Base-by-base conservation (phyloP, 495 filamentous ascomycete genomes). In the Penicillium simplicissimum region DNA sequence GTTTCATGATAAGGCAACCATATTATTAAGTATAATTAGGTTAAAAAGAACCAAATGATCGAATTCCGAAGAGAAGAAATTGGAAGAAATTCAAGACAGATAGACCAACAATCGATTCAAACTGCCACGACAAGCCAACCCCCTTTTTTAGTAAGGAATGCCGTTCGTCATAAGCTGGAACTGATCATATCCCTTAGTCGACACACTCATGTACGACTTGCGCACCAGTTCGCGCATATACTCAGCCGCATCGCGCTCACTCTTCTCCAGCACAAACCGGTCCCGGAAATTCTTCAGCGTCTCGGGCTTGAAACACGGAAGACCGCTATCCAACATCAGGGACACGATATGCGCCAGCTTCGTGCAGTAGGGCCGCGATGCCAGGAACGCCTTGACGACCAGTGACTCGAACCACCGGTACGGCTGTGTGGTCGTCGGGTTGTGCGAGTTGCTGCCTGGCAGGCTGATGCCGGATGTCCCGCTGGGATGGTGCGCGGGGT, bases 271-370 rank as follows among this genome's bases (percentile, higher is more conserved):
- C 55, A 96, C 94, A 68, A 99, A 98, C 13, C 96, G 83, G 62
- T 97, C 92, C 64, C 86, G 89, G 77, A 99, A 96, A 74, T 96
- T 89, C 68, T 89, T 86, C 23, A 99, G 87, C 0, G 92, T 96
- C 70, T 97, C 92, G 0, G 95, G 93, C 74, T 98, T 99, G 84
- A 99, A 99, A 75, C 96, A 99, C 1, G 96, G 96, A 67, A 99
- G 75, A 40, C 95, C 95, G 69, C 90, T 95, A 65, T 97, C 95
- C 73, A 98, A 85, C 96, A 99, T 99, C 61, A 96, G 79, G 36
- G 91, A 78, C 15, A 99, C 93, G 65, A 97, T 89, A 70, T 96
- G 90, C 43, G 86, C 84, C 45, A 99, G 80, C 78, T 96, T 93
- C 64, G 92, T 88, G 43, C 85, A 84, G 72, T 97, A 89, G 57